Conservation (phyloP, 164 flowering plant genomes). For the Magnolia sinica region DNA sequence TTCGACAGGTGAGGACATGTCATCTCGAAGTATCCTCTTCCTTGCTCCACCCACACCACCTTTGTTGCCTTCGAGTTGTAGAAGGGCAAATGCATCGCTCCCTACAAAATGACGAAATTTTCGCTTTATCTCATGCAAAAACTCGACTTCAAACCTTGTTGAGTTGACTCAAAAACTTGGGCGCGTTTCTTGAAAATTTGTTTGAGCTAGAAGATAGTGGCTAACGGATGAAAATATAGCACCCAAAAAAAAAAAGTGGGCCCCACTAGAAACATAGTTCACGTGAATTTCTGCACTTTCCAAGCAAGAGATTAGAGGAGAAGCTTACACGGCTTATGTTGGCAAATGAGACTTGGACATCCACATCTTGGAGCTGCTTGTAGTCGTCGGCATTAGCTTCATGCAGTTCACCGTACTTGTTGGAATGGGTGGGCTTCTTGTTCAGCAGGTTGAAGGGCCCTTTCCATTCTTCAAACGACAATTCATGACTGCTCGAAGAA, state of each 20-base stretch:
- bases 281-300: too few species aligned
- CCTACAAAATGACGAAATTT: constrained; percentile 16
- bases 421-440: constrained; percentile 26
- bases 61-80: constrained; percentile 37
- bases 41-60: constrained; percentile 30
- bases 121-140: too few species aligned
- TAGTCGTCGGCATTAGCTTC: constrained; percentile 26
- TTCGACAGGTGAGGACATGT: constrained; percentile 44
- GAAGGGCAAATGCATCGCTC: constrained; percentile 37
- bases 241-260: too few species aligned
- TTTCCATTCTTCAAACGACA: constrained; percentile 19
- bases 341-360: constrained; percentile 25
- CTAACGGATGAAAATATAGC: too few species aligned
- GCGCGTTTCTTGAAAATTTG: too few species aligned
- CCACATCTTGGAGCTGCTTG: constrained; percentile 30
- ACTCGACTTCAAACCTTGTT: too few species aligned
- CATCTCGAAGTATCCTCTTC: constrained; percentile 43
- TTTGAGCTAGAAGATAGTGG: too few species aligned
- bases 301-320: not conserved
- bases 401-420: constrained; percentile 30
- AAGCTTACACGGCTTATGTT: constrained; percentile 38
- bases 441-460: constrained; percentile 34
- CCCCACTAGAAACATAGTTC: not conserved
- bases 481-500: constrained; percentile 7
- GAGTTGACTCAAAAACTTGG: too few species aligned